Conservation (phyloP, 2,329 filamentous ascomycete species). For the Ophiostoma sp. region DNA sequence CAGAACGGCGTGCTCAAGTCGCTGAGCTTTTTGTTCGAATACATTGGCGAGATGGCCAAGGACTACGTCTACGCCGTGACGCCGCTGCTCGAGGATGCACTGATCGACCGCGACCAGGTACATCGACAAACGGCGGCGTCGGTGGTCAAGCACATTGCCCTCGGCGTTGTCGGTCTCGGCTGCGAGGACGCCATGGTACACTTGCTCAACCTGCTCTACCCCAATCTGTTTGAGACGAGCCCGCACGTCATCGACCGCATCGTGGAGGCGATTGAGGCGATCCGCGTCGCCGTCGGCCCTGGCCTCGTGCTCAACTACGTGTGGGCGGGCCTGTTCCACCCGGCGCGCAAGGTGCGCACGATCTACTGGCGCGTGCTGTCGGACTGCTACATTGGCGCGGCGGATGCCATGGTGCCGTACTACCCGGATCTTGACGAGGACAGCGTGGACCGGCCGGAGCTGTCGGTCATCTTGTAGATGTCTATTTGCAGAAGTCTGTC, state of each 20-base stretch:
- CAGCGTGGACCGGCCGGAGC: constrained; percentile 68
- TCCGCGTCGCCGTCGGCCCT: constrained; percentile 86
- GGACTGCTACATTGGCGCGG: constrained; percentile 88
- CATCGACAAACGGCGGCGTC: constrained; percentile 94
- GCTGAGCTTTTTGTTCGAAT: constrained; percentile 94
- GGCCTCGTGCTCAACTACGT: constrained; percentile 96
- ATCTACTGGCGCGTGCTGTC: constrained; percentile 98
- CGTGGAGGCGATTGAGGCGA: constrained; percentile 93
- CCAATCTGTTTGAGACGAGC: constrained; percentile 95
- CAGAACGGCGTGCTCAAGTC: constrained; percentile 98
- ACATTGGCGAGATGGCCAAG: constrained; percentile 99
- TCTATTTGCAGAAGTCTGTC: not conserved
- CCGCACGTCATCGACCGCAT: constrained; percentile 98
- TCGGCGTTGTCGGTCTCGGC: constrained; percentile 94
- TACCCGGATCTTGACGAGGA: constrained; percentile 85
- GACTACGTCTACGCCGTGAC: constrained; percentile 99
- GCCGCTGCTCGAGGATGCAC: constrained; percentile 87
- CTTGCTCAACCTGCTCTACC: constrained; percentile 89
- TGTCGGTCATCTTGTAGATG: constrained; percentile 70
- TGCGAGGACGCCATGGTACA: constrained; percentile 99
- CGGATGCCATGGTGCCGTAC: constrained; percentile 93
- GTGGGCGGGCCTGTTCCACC: constrained; percentile 96
- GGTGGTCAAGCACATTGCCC: constrained; percentile 94
- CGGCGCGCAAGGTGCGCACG: constrained; percentile 84
- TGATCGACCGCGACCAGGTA: constrained; percentile 96